Conservation (phyloP, 2,329 filamentous ascomycete species). For the Penicillium hordei region DNA sequence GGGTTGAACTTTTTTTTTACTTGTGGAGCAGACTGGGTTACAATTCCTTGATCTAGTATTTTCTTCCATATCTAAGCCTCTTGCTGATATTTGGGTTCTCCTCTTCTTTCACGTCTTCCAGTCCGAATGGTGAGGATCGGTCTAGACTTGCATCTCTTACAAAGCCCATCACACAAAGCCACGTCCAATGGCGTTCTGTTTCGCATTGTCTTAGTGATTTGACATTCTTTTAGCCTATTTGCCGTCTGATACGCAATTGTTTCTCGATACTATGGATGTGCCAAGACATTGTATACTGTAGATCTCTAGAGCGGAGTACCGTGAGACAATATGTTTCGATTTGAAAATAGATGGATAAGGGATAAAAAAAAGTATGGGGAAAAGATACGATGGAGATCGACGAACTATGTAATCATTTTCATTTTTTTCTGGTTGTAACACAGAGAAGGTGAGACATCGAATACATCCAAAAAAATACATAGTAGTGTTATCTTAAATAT, state of each 20-base stretch:
- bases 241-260: background rate
- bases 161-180: background rate
- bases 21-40: background rate
- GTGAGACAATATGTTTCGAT: background rate
- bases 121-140: background rate
- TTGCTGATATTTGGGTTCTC: background rate
- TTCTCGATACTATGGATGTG: background rate
- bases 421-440: background rate
- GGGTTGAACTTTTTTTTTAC: background rate
- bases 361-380: background rate
- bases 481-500: background rate
- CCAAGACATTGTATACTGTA: slow-evolving; percentile 9
- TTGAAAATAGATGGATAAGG: background rate
- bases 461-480: background rate
- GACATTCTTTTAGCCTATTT: background rate
- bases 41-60: background rate
- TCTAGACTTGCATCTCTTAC: background rate
- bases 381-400: background rate
- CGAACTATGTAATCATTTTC: background rate
- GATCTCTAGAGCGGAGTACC: background rate
- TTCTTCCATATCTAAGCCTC: background rate
- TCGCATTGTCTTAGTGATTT: background rate
- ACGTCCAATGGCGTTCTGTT: background rate
- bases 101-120: background rate
- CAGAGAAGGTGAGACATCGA: too few species aligned